Base-by-base conservation (phyloP, 1,139 yeast species). In the Trichomonascaceae sp. region DNA sequence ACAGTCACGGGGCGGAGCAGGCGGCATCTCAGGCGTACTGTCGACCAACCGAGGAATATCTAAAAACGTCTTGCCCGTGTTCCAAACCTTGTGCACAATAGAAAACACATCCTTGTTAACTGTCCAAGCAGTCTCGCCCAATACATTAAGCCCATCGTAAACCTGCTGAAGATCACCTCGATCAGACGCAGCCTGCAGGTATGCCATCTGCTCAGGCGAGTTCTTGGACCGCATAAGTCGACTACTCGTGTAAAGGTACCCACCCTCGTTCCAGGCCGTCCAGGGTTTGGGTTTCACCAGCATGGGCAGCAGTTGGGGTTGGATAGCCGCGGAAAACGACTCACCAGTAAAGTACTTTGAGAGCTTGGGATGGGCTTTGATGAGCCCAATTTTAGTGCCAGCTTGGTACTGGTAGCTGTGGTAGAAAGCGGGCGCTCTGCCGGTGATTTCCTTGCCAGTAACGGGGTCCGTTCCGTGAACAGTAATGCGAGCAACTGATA, bases 231-330 rank as follows among this genome's bases (percentile, higher is more conserved):
- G 69, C 47, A 89, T 73, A 28, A 89, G 60, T 4, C 67, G 59
- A 13, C 71, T 66, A 37, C 69, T 72, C 6, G 80, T 66, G 48
- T 74, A 78, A 38, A 71, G 63, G 51, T 82, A 84, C 0, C 96
- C 97, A 41, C 98, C 98, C 35, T 71, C 71, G 48, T 76, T 74
- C 67, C 76, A 75, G 6, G 74, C 63, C 1, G 73, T 68, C 98
- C 99, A 89, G 4, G 85, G 85, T 37, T 76, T 65, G 16, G 98
- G 98, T 41, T 75, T 72, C 6, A 81, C 80, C 39, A 92, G 64
- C 98, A 92, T 92, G 11, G 99, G 99, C 38, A 92, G 65, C 42
- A 72, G 66, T 56, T 89, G 97, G 0, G 97, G 95, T 47, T 79
- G 89, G 4, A 87, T 72, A 2, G 78, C 66, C 37, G 78, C 76